Evolutionary conservation across 805 yeast genomes (phyloP), one percentile per base, ranked within the genome.

Genomic region (Kockiozyma suomiensis): DNA sequence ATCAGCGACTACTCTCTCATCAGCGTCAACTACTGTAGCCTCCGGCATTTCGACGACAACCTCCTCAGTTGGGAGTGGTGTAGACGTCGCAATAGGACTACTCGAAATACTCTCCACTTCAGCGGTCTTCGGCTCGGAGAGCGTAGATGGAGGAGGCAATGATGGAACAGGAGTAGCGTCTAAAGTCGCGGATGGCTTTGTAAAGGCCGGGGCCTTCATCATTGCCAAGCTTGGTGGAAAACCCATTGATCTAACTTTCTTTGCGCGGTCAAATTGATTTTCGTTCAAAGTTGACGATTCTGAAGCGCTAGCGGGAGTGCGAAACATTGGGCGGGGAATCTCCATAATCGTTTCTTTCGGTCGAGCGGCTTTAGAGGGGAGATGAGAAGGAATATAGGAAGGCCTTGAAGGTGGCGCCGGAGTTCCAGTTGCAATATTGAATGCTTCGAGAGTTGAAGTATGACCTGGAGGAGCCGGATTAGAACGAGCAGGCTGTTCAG

Each of bases 201-300:
- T 7, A 15, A 1, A 12, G 13, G 26, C 3, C 5, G 51, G 51
- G 17, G 54, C 35, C 17, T 13, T 43, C 26, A 58, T 21, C 50
- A 51, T 40, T 6, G 42, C 50, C 21, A 69, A 52, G 54, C 66
- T 43, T 2, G 72, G 72, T 17, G 72, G 72, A 49, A 69, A 69
- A 5, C 72, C 72, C 58, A 69, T 62, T 3, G 71, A 66, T 41
- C 59, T 64, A 13, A 66, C 66, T 6, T 66, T 63, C 53, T 61
- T 56, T 56, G 59, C 64, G 13, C 60, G 54, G n/a, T 49, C 50
- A 15, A n/a, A 15, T 7, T 30, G 28, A 2, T 21, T 49, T 5
- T 28, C 26, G 10, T n/a, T 17, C 23, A 30, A 17, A 26, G 13
- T 19, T 3, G 30, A 23, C 1, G 23, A 30, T 8, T 12, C 33